Conservation (phyloP, 2,329 filamentous ascomycete genomes). For the Verticillium albo-atrum region DNA sequence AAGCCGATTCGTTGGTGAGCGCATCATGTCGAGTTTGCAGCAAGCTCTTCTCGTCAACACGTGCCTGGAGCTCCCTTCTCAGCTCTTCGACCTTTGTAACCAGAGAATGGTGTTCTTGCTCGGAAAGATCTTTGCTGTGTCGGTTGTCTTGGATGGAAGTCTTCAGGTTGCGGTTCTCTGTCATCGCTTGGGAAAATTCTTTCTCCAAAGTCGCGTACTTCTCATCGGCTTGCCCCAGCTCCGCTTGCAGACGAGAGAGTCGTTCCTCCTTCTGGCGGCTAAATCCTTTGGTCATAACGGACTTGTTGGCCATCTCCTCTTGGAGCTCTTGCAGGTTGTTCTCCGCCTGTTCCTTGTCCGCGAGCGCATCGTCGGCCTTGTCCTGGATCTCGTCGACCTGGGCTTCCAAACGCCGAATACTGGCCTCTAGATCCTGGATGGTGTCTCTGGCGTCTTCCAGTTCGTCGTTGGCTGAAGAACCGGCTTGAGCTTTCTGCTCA, state of each 20-base stretch:
- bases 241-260: slow-evolving; percentile 59
- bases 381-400: slow-evolving; percentile 52
- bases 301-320: slow-evolving; percentile 76
- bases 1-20: slow-evolving; percentile 59
- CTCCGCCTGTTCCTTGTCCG: slow-evolving; percentile 54
- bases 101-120: slow-evolving; percentile 32
- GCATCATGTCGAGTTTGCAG: slow-evolving; percentile 66
- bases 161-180: slow-evolving; percentile 41
- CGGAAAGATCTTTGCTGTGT: slow-evolving; percentile 17
- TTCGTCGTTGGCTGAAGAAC: slow-evolving; percentile 32
- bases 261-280: slow-evolving; percentile 73
- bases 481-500: slow-evolving; percentile 49
- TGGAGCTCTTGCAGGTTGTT: slow-evolving; percentile 62
- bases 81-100: slow-evolving; percentile 48
- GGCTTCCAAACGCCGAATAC: slow-evolving; percentile 46
- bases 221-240: slow-evolving; percentile 51
- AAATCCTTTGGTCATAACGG: slow-evolving; percentile 68
- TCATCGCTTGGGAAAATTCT: slow-evolving; percentile 40
- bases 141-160: slow-evolving; percentile 37
- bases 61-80: slow-evolving; percentile 55
- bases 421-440: slow-evolving; percentile 54
- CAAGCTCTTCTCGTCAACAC: slow-evolving; percentile 62
- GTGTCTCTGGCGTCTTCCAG: slow-evolving; percentile 53
- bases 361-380: slow-evolving; percentile 47
- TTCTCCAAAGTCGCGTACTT: slow-evolving; percentile 49